Conservation (phyloP, 768 basidiomycete species). For the Termitomyces titanicus region DNA sequence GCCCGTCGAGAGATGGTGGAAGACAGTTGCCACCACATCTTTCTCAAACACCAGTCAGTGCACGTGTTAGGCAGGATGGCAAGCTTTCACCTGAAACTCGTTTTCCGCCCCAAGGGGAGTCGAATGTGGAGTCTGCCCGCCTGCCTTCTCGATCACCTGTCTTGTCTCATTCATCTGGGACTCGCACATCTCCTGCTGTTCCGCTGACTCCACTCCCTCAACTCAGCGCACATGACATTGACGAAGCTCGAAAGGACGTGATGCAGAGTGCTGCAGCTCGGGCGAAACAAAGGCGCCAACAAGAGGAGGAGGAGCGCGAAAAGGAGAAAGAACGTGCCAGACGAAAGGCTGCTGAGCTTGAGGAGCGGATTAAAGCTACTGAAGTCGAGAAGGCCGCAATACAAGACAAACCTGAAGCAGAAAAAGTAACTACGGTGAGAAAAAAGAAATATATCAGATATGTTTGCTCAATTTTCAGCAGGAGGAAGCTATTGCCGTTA, state of each 20-base stretch:
- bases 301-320: slow-evolving; percentile 82
- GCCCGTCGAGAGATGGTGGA: slow-evolving; percentile 33
- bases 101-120: slow-evolving; percentile 23
- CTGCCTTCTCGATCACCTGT: slow-evolving; percentile 42
- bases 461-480: slow-evolving; percentile 10
- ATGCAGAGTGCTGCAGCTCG: slow-evolving; percentile 87
- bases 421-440: slow-evolving; percentile 17
- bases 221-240: slow-evolving; percentile 43
- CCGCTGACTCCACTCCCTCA: slow-evolving; percentile 28
- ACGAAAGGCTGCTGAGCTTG: slow-evolving; percentile 74
- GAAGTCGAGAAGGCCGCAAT: slow-evolving; percentile 32
- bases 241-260: slow-evolving; percentile 65
- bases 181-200: slow-evolving; percentile 32
- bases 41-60: slow-evolving; percentile 29
- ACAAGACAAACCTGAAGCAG: slow-evolving; percentile 16
- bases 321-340: slow-evolving; percentile 77
- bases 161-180: slow-evolving; percentile 37
- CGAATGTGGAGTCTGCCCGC: slow-evolving; percentile 22
- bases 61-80: slow-evolving; percentile 26
- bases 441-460: background rate
- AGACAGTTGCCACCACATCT: slow-evolving; percentile 62
- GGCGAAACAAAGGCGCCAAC: slow-evolving; percentile 72
- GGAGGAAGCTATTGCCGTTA: slow-evolving; percentile 37
- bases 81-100: slow-evolving; percentile 43
- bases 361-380: slow-evolving; percentile 55